Evolutionary conservation across 2,329 filamentous ascomycete species (phyloP).

Genomic region (Cryphonectria nitschkei): DNA sequence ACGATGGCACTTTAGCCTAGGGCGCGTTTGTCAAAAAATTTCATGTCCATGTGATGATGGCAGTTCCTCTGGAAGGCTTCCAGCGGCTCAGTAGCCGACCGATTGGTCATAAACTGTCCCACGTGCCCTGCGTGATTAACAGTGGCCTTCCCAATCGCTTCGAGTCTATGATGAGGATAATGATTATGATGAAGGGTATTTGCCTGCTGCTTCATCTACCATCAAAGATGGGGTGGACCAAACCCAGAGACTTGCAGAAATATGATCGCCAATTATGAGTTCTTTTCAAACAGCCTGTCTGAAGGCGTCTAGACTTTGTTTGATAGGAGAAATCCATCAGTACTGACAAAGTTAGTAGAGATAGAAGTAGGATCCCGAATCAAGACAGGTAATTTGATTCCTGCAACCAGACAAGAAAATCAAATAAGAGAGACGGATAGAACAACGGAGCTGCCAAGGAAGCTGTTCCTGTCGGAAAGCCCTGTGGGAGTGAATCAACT

Average conservation of each 20-base stretch:
- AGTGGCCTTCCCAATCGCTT: too few relatives aligned
- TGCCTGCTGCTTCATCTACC: too few relatives aligned
- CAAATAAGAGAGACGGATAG: background rate
- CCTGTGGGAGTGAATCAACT: background rate
- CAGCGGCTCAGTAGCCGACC: background rate
- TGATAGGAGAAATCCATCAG: background rate
- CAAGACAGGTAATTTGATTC: background rate
- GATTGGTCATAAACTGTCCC: background rate
- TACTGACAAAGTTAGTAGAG: background rate
- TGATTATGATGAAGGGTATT: too few relatives aligned
- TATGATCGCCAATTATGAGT: background rate
- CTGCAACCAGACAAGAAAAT: background rate
- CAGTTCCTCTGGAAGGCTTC: background rate
- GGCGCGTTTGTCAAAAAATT: background rate
- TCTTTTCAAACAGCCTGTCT: background rate
- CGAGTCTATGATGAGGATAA: too few relatives aligned
- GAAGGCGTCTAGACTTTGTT: background rate
- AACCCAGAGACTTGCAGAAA: background rate
- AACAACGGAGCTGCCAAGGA: background rate
- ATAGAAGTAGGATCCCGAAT: background rate
- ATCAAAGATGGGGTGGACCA: background rate
- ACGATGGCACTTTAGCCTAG: background rate
- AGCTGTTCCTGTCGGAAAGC: constrained; percentile 4
- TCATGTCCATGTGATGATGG: background rate
- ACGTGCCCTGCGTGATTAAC: background rate